Percentiles rank a stretch among this genome's conserved stretches.
Conservation (phyloP, 164 flowering plant species). For the Chloranthus sessilifolius region DNA sequence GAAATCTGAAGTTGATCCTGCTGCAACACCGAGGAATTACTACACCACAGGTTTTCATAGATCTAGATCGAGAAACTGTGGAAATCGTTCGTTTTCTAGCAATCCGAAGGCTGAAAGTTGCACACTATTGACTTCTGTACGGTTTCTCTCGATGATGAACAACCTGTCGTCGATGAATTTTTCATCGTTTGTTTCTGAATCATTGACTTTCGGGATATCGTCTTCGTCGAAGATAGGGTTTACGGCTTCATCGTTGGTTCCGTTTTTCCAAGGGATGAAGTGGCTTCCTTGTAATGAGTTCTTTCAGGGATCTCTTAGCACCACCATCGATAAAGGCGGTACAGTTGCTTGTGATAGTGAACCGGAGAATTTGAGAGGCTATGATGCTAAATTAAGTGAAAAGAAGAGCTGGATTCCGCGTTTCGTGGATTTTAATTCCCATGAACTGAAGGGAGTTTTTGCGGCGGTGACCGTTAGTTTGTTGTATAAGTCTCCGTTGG, state of each 20-base stretch:
- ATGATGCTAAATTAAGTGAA: conserved; percentile 7
- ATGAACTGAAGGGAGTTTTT: conserved; percentile 70
- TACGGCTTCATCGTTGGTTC: conserved; percentile 41
- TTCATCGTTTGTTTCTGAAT: not conserved
- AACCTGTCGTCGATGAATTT: not conserved
- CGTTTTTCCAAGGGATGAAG: conserved; percentile 51
- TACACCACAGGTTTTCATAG: conserved; percentile 10
- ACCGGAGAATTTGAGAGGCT: conserved; percentile 1
- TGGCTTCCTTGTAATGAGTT: conserved; percentile 56
- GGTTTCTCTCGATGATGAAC: conserved; percentile 36
- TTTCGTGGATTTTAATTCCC: conserved; percentile 38
- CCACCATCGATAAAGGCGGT: conserved; percentile 32
- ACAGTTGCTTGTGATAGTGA: conserved; percentile 11
- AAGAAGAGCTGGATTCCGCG: conserved; percentile 40
- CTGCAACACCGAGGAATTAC: conserved; percentile 11
- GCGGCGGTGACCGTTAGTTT: conserved; percentile 74
- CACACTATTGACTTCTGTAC: conserved; percentile 7
- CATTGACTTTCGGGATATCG: conserved; percentile 33
- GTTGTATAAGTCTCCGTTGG: conserved; percentile 61
- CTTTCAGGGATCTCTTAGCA: conserved; percentile 11
- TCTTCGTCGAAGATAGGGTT: conserved; percentile 23
- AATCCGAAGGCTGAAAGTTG: conserved; percentile 2
- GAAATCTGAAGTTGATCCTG: conserved; percentile 23
- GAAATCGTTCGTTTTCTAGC: conserved; percentile 5
- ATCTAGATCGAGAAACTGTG: conserved; percentile 7